Conservation (phyloP, 1,284 basidiomycete genomes). For the Trametes pubescens region DNA sequence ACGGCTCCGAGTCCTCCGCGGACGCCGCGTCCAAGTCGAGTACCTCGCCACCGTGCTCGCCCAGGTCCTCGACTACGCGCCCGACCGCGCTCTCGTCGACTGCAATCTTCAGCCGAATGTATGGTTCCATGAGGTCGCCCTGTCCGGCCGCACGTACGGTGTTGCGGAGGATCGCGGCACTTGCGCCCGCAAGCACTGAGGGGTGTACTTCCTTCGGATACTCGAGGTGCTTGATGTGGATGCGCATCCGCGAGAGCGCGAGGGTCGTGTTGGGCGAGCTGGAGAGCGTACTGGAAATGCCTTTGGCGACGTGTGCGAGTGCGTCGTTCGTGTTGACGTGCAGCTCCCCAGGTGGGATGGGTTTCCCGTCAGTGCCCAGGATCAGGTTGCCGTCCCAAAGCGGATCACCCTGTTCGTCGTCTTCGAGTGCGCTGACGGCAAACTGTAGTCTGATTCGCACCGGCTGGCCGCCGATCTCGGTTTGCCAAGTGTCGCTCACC, state of each 20-base stretch:
- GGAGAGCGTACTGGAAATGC: slow-evolving; percentile 73
- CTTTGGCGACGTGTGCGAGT: slow-evolving; percentile 64
- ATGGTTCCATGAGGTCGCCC: slow-evolving; percentile 81
- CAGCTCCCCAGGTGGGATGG: slow-evolving; percentile 62
- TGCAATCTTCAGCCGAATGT: slow-evolving; percentile 68
- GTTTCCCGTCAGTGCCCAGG: slow-evolving; percentile 57
- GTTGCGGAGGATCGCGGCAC: slow-evolving; percentile 67
- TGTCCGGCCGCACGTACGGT: slow-evolving; percentile 64
- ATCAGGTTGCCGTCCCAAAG: slow-evolving; percentile 81
- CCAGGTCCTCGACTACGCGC: slow-evolving; percentile 78
- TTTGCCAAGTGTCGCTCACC: slow-evolving; percentile 59
- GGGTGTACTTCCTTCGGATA: slow-evolving; percentile 52
- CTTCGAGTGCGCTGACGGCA: slow-evolving; percentile 58
- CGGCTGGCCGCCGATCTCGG: slow-evolving; percentile 65
- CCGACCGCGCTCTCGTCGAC: slow-evolving; percentile 73
- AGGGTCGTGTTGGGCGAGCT: slow-evolving; percentile 80
- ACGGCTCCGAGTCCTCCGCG: slow-evolving; percentile 57
- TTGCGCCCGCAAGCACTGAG: slow-evolving; percentile 69
- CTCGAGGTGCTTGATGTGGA: slow-evolving; percentile 57
- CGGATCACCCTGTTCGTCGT: slow-evolving; percentile 67
- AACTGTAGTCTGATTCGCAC: slow-evolving; percentile 58
- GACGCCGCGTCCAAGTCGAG: slow-evolving; percentile 64
- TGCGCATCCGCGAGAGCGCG: slow-evolving; percentile 66
- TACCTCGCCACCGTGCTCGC: slow-evolving; percentile 78
- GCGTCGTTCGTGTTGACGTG: slow-evolving; percentile 52